Conservation (phyloP, 2,329 filamentous ascomycete species). For the Capronia americana region DNA sequence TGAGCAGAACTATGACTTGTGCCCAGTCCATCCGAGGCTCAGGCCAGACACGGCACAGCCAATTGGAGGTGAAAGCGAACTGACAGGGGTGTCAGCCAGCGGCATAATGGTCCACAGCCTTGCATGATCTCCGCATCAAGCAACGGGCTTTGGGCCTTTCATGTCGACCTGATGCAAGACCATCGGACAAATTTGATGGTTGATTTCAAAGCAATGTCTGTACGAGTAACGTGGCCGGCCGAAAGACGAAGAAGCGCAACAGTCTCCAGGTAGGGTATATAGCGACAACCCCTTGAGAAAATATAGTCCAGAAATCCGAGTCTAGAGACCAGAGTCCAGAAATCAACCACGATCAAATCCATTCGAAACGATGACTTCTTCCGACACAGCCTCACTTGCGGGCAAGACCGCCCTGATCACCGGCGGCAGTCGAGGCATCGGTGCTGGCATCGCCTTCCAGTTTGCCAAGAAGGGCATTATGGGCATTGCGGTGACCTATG, state of each 20-base stretch:
- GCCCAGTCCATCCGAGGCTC: background rate
- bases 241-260: background rate
- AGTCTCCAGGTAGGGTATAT: background rate
- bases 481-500: slow-evolving; percentile 23
- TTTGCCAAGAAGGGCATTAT: slow-evolving; percentile 18
- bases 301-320: background rate
- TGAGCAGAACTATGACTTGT: background rate
- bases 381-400: slow-evolving; percentile 1
- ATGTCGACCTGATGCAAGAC: background rate
- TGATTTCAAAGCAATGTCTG: slow-evolving; percentile 6
- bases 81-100: slow-evolving; percentile 9
- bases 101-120: slow-evolving; percentile 1
- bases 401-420: slow-evolving; percentile 19
- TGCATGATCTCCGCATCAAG: background rate
- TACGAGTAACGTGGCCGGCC: background rate
- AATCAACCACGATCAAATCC: background rate
- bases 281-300: background rate
- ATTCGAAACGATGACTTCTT: background rate
- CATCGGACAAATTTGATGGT: background rate
- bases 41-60: background rate
- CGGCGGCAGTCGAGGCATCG: slow-evolving; percentile 33
- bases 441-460: slow-evolving; percentile 24
- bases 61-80: background rate
- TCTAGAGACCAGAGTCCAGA: background rate
- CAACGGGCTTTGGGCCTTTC: background rate